Evolutionary conservation across 148 eudicot species (phyloP).

Genomic region (Vaccinium macrocarpon): DNA sequence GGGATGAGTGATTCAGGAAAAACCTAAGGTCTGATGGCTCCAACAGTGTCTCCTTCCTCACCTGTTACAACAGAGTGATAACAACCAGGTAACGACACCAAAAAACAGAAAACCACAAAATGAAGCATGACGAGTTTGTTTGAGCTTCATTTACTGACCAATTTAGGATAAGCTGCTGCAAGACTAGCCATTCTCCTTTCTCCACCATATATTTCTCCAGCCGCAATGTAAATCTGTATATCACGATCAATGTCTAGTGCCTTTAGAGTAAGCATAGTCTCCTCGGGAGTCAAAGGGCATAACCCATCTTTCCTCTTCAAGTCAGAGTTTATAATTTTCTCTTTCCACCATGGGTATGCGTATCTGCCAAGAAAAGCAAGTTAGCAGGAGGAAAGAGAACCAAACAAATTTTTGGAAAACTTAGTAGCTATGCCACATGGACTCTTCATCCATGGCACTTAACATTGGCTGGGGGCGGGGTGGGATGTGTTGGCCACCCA

Average conservation of each 20-base stretch:
- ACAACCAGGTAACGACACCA: neutral
- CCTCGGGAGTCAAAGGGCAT: conserved; percentile 95
- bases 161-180: conserved; percentile 69
- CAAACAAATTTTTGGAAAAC: neutral
- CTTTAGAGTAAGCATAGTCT: conserved; percentile 70
- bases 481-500: neutral
- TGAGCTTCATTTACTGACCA: conserved; percentile 49
- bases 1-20: conserved; percentile 77
- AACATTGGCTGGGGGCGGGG: neutral
- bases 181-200: conserved; percentile 78
- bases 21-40: conserved; percentile 54
- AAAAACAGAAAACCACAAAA: neutral
- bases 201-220: conserved; percentile 95
- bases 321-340: conserved; percentile 82
- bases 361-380: conserved; percentile 43
- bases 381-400: conserved; percentile 4
- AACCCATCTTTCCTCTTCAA: conserved; percentile 83
- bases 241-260: conserved; percentile 73
- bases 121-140: neutral
- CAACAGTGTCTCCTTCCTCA: conserved; percentile 71
- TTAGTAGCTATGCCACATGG: neutral
- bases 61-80: conserved; percentile 37
- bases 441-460: neutral
- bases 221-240: conserved; percentile 88
- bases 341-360: conserved; percentile 99